phyloP scores from a whole-genome alignment of 805 yeast genomes.

The Barnettozyma vustinii region DNA sequence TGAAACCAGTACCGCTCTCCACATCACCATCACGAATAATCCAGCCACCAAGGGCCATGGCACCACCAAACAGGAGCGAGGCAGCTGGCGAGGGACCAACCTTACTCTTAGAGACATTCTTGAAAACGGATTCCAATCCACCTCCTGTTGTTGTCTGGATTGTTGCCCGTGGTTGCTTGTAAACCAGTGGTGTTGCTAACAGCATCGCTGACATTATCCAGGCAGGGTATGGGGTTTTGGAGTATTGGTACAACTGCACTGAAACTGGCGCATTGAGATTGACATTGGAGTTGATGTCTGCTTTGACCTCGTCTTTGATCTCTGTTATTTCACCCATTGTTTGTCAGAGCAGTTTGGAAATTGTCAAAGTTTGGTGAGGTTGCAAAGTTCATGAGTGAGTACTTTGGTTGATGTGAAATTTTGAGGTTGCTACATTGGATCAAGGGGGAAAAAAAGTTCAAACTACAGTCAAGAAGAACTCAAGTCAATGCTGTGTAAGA shows the following conservation, averaged over 20 bases:
- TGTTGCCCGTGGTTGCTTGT: slow-evolving; percentile 24
- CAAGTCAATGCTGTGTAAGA: too few relatives aligned
- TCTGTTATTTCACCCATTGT: slow-evolving; percentile 24
- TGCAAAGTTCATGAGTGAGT: not conserved
- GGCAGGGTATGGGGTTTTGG: slow-evolving; percentile 44
- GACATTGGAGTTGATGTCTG: slow-evolving; percentile 8
- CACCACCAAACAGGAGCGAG: slow-evolving; percentile 54
- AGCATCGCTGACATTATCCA: slow-evolving; percentile 35
- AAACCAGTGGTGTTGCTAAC: slow-evolving; percentile 32
- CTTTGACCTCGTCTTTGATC: slow-evolving; percentile 15
- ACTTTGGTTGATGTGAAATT: not conserved
- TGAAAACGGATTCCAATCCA: not conserved
- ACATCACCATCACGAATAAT: slow-evolving; percentile 74
- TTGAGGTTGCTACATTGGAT: not conserved
- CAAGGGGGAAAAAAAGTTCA: not conserved
- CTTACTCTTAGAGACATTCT: slow-evolving; percentile 1
- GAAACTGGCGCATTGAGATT: slow-evolving; percentile 11
- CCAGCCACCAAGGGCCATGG: slow-evolving; percentile 63
- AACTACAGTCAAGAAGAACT: too few relatives aligned
- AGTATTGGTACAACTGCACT: slow-evolving; percentile 26
- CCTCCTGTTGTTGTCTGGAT: slow-evolving; percentile 6
- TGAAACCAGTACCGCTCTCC: slow-evolving; percentile 75
- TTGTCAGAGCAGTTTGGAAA: not conserved
- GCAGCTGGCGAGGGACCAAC: slow-evolving; percentile 31
- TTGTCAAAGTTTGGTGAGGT: not conserved